A percentile compares a stretch with the other conserved stretches of the same genome.
phyloP scores from a whole-genome alignment of 352 stramenopile species.

The Pythium guiyangense region DNA sequence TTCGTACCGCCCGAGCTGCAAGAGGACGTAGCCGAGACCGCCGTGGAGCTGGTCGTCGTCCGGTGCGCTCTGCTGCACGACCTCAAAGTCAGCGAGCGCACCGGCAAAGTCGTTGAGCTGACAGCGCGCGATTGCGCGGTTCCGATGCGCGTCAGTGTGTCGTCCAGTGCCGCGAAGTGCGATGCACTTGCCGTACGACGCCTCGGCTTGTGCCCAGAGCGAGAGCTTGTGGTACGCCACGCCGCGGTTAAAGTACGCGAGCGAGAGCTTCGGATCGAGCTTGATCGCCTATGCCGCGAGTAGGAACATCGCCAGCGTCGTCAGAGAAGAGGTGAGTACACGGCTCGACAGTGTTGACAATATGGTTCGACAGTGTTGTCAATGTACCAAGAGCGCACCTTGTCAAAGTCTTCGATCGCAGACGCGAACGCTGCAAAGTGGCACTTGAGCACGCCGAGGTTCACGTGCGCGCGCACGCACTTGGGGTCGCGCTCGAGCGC shows the following conservation, averaged over 20 bases:
- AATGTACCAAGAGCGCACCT: conserved; percentile 5
- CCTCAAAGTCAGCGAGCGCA: conserved; percentile 60
- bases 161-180: conserved; percentile 25
- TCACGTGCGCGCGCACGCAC: conserved; percentile 48
- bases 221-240: conserved; percentile 67
- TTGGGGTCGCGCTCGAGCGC: conserved; percentile 49
- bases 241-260: conserved; percentile 61
- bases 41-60: conserved; percentile 72
- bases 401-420: conserved; percentile 67
- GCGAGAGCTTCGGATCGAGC: conserved; percentile 26
- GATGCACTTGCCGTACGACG: conserved; percentile 57
- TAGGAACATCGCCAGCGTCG: too few relatives aligned
- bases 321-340: background rate
- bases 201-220: conserved; percentile 60
- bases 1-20: conserved; percentile 68
- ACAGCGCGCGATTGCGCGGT: conserved; percentile 60
- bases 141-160: conserved; percentile 53
- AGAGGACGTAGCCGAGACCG: conserved; percentile 52
- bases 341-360: background rate
- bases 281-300: conserved; percentile 49
- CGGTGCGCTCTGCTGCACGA: conserved; percentile 55
- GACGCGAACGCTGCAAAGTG: conserved; percentile 59
- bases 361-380: background rate
- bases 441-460: conserved; percentile 71
- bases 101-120: conserved; percentile 45